A percentile compares a stretch with the other conserved stretches of the same genome.
Conservation (phyloP, 1,284 basidiomycete genomes). For the Boletus austroedulis region DNA sequence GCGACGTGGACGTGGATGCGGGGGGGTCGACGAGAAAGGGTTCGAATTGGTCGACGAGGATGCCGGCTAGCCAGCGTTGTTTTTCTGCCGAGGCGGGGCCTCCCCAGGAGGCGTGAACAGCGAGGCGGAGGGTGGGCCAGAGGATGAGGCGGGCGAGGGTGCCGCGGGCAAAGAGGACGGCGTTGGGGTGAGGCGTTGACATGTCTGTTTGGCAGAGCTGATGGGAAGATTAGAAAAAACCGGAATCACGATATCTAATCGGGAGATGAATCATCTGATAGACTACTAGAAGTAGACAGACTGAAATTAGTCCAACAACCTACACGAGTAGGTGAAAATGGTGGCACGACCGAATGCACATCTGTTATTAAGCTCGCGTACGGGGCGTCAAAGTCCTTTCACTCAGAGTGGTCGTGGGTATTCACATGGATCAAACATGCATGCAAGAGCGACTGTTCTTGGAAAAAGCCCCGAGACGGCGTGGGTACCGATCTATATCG, state of each 20-base stretch:
- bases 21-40: constrained; percentile 27
- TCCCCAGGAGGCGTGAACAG: constrained; percentile 81
- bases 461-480: neutral
- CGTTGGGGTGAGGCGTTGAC: constrained; percentile 38
- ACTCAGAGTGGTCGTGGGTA: too few relatives aligned
- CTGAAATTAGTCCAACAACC: too few relatives aligned
- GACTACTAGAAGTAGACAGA: too few relatives aligned
- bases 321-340: too few relatives aligned
- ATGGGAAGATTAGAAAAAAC: neutral
- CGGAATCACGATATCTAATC: too few relatives aligned
- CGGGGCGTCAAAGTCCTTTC: too few relatives aligned
- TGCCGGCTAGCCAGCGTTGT: constrained; percentile 81
- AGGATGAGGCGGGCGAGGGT: constrained; percentile 73
- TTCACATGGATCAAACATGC: too few relatives aligned
- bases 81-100: constrained; percentile 61
- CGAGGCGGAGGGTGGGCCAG: constrained; percentile 83
- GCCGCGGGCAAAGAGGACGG: constrained; percentile 80
- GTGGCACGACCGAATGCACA: too few relatives aligned
- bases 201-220: constrained; percentile 4
- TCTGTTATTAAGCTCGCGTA: too few relatives aligned
- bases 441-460: too few relatives aligned
- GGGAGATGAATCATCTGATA: too few relatives aligned
- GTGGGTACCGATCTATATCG: neutral
- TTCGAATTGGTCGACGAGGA: constrained; percentile 84
- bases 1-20: neutral